Conservation (phyloP, 2,329 filamentous ascomycete genomes). For the Chrysoporthe puriensis region DNA sequence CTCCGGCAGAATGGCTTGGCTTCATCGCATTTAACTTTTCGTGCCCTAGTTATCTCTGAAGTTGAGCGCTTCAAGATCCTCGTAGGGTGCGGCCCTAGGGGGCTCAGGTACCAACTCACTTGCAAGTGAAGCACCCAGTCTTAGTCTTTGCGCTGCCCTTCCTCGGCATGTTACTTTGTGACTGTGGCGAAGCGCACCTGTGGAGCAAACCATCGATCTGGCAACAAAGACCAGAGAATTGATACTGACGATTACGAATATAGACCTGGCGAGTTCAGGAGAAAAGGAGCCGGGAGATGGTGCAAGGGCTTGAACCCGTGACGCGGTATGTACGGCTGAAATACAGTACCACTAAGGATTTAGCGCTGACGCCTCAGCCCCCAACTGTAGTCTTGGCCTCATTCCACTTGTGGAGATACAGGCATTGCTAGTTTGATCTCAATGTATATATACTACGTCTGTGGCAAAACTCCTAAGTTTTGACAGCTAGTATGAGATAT, state of each 20-base stretch:
- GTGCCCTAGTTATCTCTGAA: slow-evolving; percentile 23
- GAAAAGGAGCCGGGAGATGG: not conserved
- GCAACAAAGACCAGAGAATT: not conserved
- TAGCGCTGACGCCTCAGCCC: slow-evolving; percentile 7
- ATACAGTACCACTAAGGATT: not conserved
- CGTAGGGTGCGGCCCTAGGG: not conserved
- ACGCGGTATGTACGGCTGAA: not conserved
- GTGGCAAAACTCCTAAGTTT: too few relatives aligned
- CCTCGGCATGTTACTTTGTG: slow-evolving; percentile 17
- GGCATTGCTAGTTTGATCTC: not conserved
- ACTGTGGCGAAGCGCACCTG: not conserved
- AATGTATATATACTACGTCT: too few relatives aligned
- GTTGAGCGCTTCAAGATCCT: not conserved
- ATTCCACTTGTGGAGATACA: not conserved
- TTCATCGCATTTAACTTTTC: slow-evolving; percentile 35
- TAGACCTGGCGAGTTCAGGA: not conserved
- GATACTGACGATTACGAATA: not conserved
- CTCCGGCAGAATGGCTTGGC: slow-evolving; percentile 31
- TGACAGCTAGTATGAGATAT: too few relatives aligned
- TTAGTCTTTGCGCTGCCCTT: slow-evolving; percentile 26
- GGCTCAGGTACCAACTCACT: slow-evolving; percentile 13
- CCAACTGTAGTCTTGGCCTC: not conserved
- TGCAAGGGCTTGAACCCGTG: not conserved
- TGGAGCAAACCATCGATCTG: not conserved
- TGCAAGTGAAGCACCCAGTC: slow-evolving; percentile 29